phyloP scores from a whole-genome alignment of 2,329 filamentous ascomycete genomes.

The Dactylonectria estremocensis region DNA sequence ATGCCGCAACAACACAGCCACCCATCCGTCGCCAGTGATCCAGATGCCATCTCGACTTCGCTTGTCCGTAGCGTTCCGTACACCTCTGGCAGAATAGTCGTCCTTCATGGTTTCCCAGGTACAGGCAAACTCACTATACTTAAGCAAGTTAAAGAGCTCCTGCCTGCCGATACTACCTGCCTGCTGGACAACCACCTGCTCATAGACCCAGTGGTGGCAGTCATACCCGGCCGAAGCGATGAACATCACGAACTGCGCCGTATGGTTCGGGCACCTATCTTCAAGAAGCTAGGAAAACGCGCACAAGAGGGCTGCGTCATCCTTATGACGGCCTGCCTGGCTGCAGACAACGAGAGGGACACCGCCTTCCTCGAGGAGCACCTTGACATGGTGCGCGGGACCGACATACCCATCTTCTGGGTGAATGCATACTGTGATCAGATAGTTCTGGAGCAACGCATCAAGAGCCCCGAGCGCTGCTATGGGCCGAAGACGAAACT shows the following conservation, averaged over 20 bases:
- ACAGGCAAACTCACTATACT: conserved; percentile 43
- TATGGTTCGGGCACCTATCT: conserved; percentile 34
- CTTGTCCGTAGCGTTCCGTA: too few species aligned
- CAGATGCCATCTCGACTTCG: too few species aligned
- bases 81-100: conserved; percentile 10
- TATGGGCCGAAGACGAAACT: conserved; percentile 25
- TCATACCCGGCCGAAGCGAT: conserved; percentile 31
- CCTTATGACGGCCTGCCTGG: conserved; percentile 41
- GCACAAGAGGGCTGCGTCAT: conserved; percentile 27
- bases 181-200: conserved; percentile 43
- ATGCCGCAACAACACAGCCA: too few species aligned
- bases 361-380: conserved; percentile 31
- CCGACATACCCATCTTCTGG: conserved; percentile 23
- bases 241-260: conserved; percentile 40
- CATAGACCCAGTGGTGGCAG: conserved; percentile 36
- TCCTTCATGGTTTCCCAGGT: conserved; percentile 42
- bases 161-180: conserved; percentile 24
- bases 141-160: conserved; percentile 24
- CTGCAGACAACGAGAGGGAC: conserved; percentile 21
- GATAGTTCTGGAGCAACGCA: conserved; percentile 19
- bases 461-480: conserved; percentile 16
- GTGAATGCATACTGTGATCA: conserved; percentile 31
- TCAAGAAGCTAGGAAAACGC: conserved; percentile 26
- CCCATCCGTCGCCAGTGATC: too few species aligned
- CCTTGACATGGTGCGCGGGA: conserved; percentile 27